Evolutionary conservation across 2,329 filamentous ascomycete genomes (phyloP), one percentile per base, ranked within the genome.

Genomic region (Aschersonia sp.): DNA sequence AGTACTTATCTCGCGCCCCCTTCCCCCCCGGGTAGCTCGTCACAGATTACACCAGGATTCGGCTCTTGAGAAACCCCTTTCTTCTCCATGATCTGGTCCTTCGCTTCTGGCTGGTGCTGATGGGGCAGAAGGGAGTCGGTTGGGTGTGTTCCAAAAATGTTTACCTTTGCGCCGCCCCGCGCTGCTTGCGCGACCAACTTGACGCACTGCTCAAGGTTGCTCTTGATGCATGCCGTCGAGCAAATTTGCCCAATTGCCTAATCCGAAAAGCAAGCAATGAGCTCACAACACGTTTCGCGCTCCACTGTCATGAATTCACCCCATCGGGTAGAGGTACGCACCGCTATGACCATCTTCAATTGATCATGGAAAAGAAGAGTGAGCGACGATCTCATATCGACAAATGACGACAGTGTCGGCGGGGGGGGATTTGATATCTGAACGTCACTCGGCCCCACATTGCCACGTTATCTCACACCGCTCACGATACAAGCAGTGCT

Each of bases 191-290:
- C 71, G 48, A 92, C 73, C 43, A 95, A 72, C 41, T 65, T 70
- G 51, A 81, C 77, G 64, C 87, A 94, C 64, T 90, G 84, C 45
- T 76, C 70, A 43, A 95, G 77, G 62, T 95, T 97, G 57, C 84
- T 76, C 53, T 76, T 66, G 70, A 92, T 80, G 53, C 77, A 84
- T 51, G 81, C 74, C 49, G 87, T 94, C 39, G 88, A 89, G 67
- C 87, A 89, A 65, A 95, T 79, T 66, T 95, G 90, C 35, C 88
- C 89, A 43, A 95, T 73, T 54, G 88, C 88, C 87, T 53, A 32
- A 32, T 30, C 12, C 6, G 46, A 45, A 45, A 35, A 8, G 4
- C 12, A 12, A 37, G 35, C 4, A 9, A 22, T 22, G 22, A 22
- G 22, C 22, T 22, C 22, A 22, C 22, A 22, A 22, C 22, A 22